Conservation (phyloP, 2,329 filamentous ascomycete species). For the Fusarium metavorans region DNA sequence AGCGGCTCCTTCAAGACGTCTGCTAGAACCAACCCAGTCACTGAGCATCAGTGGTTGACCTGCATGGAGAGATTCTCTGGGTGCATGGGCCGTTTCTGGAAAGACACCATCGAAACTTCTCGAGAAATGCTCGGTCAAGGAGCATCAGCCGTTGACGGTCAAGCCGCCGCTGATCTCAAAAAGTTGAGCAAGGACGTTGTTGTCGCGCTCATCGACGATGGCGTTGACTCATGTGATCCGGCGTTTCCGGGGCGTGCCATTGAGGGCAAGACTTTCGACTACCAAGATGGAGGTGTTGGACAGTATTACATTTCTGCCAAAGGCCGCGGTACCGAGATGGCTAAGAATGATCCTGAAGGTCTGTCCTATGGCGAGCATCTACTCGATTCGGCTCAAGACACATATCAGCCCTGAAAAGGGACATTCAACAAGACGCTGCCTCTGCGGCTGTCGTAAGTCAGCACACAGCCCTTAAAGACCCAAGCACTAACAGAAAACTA, state of each 20-base stretch:
- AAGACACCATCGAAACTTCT: background rate
- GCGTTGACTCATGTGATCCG: constrained; percentile 3
- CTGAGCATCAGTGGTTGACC: constrained; percentile 9
- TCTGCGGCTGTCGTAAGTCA: constrained; percentile 19
- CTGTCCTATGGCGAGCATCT: constrained; percentile 43
- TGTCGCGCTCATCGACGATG: constrained; percentile 17
- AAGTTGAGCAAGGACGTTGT: background rate
- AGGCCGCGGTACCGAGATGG: constrained; percentile 43
- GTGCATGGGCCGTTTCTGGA: background rate
- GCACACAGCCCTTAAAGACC: too few species aligned
- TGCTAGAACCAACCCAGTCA: background rate
- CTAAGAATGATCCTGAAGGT: constrained; percentile 39
- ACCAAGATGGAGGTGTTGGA: constrained; percentile 1
- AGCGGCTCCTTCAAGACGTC: background rate
- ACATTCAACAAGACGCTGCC: background rate
- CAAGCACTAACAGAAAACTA: background rate
- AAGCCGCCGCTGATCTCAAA: background rate
- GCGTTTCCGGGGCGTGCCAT: background rate
- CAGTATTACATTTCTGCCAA: constrained; percentile 18
- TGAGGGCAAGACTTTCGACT: constrained; percentile 18
- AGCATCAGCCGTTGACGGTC: background rate
- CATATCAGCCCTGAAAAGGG: constrained; percentile 1
- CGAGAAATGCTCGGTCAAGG: background rate
- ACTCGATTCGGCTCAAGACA: constrained; percentile 39
- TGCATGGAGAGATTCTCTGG: constrained; percentile 7